A percentile compares a stretch with the other conserved stretches of the same genome.
Evolutionary conservation across 1,284 basidiomycete species (phyloP).

Genomic region (Trichosporon sp.): DNA sequence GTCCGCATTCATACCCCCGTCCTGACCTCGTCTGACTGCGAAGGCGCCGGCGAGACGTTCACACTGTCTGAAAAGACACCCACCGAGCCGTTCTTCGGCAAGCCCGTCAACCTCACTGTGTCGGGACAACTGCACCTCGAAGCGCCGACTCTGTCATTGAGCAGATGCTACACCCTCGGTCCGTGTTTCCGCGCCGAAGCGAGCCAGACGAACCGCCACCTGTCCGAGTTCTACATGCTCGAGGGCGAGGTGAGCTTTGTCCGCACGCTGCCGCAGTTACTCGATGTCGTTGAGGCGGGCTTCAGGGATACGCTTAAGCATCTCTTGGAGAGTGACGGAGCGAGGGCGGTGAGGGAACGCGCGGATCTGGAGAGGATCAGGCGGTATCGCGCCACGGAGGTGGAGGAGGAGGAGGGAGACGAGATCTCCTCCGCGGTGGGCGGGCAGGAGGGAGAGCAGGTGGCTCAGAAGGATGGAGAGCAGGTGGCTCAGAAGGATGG

Average conservation of each 20-base stretch:
- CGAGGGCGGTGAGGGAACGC: conserved; percentile 22
- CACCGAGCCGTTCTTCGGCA: conserved; percentile 36
- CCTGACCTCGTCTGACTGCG: conserved; percentile 85
- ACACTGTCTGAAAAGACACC: conserved; percentile 50
- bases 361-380: conserved; percentile 23
- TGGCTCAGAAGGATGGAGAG: too few species aligned
- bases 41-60: conserved; percentile 96
- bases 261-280: conserved; percentile 54
- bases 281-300: conserved; percentile 64
- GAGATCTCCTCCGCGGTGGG: neutral
- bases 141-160: conserved; percentile 68
- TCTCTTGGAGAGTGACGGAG: conserved; percentile 16
- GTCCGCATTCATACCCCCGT: conserved; percentile 76
- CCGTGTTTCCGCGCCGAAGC: conserved; percentile 92
- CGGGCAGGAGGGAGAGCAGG: neutral
- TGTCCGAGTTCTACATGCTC: conserved; percentile 98
- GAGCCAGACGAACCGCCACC: conserved; percentile 80
- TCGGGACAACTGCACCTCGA: conserved; percentile 95
- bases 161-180: conserved; percentile 81
- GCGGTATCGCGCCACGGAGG: neutral
- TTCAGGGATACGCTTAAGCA: conserved; percentile 26
- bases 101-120: conserved; percentile 79
- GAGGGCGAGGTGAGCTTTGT: conserved; percentile 81
- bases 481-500: too few species aligned
- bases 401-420: neutral